phyloP scores from a whole-genome alignment of 805 yeast species.

The Kodamaea hsintzibuensis region DNA sequence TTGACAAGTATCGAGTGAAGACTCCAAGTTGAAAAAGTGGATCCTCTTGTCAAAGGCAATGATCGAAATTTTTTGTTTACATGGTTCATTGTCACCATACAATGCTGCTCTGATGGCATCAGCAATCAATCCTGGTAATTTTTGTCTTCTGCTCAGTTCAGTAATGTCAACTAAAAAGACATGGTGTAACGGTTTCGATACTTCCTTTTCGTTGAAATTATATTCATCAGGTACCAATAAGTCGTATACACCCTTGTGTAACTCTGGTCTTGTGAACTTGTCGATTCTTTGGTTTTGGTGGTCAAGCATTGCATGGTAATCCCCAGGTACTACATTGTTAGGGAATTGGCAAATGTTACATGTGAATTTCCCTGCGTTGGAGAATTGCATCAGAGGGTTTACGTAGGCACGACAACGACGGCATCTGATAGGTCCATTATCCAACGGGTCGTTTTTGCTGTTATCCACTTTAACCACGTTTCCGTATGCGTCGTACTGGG shows the following conservation, averaged over 20 bases:
- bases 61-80: slow-evolving; percentile 51
- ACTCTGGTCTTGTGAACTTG: slow-evolving; percentile 66
- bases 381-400: slow-evolving; percentile 77
- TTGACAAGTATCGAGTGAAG: slow-evolving; percentile 55
- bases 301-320: slow-evolving; percentile 65
- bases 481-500: slow-evolving; percentile 22
- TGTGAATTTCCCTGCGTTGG: slow-evolving; percentile 59
- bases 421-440: slow-evolving; percentile 80
- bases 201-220: slow-evolving; percentile 46
- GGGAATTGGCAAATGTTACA: slow-evolving; percentile 86
- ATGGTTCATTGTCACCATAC: slow-evolving; percentile 28
- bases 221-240: slow-evolving; percentile 74
- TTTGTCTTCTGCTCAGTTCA: slow-evolving; percentile 57
- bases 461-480: slow-evolving; percentile 8
- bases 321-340: slow-evolving; percentile 65
- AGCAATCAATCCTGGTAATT: slow-evolving; percentile 61
- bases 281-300: slow-evolving; percentile 64
- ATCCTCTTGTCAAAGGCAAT: slow-evolving; percentile 72
- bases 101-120: slow-evolving; percentile 67
- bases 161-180: slow-evolving; percentile 74
- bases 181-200: slow-evolving; percentile 53
- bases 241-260: slow-evolving; percentile 83
- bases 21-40: slow-evolving; percentile 69
- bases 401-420: slow-evolving; percentile 87
- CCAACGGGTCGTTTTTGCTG: slow-evolving; percentile 25